phyloP scores from a whole-genome alignment of 2,329 filamentous ascomycete genomes.

The Reticulascus tulasneorum region DNA sequence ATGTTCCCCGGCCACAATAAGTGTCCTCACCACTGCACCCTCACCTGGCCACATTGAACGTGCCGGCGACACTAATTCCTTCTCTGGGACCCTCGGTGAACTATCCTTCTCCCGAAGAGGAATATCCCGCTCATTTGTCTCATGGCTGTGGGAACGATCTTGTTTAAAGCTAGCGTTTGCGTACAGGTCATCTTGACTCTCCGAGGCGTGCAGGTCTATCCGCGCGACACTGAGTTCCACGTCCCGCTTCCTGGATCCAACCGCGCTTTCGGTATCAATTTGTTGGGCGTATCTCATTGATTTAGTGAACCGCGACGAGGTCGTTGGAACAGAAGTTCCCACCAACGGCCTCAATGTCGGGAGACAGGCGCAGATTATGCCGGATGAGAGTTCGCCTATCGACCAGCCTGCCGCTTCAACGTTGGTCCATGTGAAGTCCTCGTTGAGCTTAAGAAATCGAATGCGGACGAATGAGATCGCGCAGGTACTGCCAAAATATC shows the following conservation, averaged over 20 bases:
- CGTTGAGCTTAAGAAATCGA: constrained; percentile 12
- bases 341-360: constrained; percentile 20
- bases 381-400: constrained; percentile 18
- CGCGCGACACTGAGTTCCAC: constrained; percentile 2
- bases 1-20: constrained; percentile 1
- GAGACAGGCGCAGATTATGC: constrained; percentile 19
- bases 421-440: constrained; percentile 19
- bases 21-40: constrained; percentile 1
- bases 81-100: background rate
- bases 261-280: background rate
- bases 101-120: background rate
- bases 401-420: constrained; percentile 20
- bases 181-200: constrained; percentile 8
- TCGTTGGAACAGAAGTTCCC: constrained; percentile 3
- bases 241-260: constrained; percentile 2
- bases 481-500: constrained; percentile 10
- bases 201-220: background rate
- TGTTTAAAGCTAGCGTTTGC: constrained; percentile 3
- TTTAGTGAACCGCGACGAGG: constrained; percentile 2
- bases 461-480: constrained; percentile 21
- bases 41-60: background rate
- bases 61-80: background rate
- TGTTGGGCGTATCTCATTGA: constrained; percentile 2
- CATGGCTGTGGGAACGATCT: background rate
- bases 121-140: background rate